phyloP scores from a whole-genome alignment of 2,329 filamentous ascomycete species.

The Lasiodiplodia gonubiensis region DNA sequence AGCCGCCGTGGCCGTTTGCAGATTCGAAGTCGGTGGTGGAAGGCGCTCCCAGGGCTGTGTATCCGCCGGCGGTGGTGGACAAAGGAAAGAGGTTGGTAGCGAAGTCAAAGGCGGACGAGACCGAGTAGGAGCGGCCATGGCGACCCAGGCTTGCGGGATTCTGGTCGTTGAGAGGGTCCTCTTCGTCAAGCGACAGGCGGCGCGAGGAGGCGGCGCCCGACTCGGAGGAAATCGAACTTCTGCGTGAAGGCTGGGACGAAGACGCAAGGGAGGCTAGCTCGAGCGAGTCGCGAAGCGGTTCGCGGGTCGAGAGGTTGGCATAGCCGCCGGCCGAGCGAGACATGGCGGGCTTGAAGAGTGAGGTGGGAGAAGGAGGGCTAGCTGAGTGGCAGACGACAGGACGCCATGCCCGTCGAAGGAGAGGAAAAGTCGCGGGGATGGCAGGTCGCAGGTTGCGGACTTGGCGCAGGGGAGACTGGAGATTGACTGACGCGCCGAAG shows the following conservation, averaged over 20 bases:
- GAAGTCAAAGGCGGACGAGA: conserved; percentile 94
- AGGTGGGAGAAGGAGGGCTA: conserved; percentile 11
- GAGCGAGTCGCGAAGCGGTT: conserved; percentile 80
- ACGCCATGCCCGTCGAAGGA: conserved; percentile 24
- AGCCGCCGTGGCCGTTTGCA: conserved; percentile 69
- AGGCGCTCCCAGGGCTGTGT: conserved; percentile 84
- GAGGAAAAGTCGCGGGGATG: conserved; percentile 10
- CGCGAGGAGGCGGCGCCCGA: conserved; percentile 93
- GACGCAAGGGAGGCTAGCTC: conserved; percentile 95
- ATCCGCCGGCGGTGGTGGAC: conserved; percentile 76
- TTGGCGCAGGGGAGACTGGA: conserved; percentile 29
- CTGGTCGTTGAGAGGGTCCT: conserved; percentile 71
- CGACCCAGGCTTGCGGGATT: conserved; percentile 61
- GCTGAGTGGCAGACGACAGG: conserved; percentile 12
- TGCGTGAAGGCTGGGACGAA: conserved; percentile 70
- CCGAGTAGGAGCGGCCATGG: conserved; percentile 77
- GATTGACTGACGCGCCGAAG: conserved; percentile 13
- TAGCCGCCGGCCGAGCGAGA: conserved; percentile 40
- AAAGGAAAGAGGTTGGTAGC: conserved; percentile 91
- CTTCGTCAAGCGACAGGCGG: conserved; percentile 83
- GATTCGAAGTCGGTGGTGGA: conserved; percentile 62
- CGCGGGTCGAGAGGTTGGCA: conserved; percentile 37
- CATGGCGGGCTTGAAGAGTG: conserved; percentile 38
- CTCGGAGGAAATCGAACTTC: conserved; percentile 74
- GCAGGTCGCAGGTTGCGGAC: conserved; percentile 10